These are phyloP conservation scores for Pholiota conissans DNA, from an alignment of 768 basidiomycete species.

Conservation along the genomic window DNA sequence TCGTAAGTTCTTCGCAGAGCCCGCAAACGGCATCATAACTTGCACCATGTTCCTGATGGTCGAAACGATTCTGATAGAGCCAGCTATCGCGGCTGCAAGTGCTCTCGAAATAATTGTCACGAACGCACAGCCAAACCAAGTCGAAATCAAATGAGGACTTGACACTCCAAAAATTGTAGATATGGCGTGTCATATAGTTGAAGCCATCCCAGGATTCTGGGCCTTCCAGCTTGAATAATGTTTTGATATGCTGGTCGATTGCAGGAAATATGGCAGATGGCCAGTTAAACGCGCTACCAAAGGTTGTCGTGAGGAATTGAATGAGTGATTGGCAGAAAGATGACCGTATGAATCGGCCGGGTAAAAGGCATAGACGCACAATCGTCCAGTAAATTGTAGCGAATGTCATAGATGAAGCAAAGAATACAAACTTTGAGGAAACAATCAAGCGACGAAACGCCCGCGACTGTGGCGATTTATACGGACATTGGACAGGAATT, in stretches of 20 bases:
- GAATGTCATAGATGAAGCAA: neutral
- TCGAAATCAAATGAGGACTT: slow-evolving; percentile 6
- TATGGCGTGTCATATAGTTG: slow-evolving; percentile 1
- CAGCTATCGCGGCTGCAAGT: neutral
- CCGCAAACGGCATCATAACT: slow-evolving; percentile 3
- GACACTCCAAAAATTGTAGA: slow-evolving; percentile 1
- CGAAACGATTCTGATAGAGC: neutral
- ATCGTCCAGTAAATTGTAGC: neutral
- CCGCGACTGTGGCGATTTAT: slow-evolving; percentile 17
- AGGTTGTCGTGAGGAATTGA: neutral
- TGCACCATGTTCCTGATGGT: neutral
- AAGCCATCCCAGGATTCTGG: neutral
- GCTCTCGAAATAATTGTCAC: slow-evolving; percentile 8
- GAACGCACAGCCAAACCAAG: slow-evolving; percentile 1
- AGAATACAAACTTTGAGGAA: slow-evolving; percentile 2
- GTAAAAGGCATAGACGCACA: neutral
- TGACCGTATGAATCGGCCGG: neutral
- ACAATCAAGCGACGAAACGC: slow-evolving; percentile 10
- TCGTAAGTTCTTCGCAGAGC: slow-evolving; percentile 2
- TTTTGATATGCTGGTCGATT: neutral
- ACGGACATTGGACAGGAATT: slow-evolving; percentile 13
- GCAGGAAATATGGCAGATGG: neutral
- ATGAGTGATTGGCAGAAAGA: neutral
- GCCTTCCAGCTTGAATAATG: neutral
- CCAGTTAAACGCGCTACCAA: neutral